Conservation (phyloP, 148 eudicot species). For the Dysphania ambrosioides region DNA sequence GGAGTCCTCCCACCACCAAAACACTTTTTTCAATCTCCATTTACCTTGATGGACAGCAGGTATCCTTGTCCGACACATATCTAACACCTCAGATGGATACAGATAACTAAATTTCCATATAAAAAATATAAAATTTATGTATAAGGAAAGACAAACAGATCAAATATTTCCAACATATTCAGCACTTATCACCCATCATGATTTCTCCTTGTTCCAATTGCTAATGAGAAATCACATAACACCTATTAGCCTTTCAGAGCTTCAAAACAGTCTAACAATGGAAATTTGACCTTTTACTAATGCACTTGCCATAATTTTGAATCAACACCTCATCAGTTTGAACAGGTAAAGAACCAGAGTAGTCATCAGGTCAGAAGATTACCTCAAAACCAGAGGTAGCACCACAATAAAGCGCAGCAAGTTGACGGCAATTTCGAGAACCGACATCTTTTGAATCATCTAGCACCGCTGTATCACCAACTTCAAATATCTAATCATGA, state of each 20-base stretch:
- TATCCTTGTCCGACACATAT: too few relatives aligned
- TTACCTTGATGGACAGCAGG: too few relatives aligned
- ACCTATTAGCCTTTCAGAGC: background rate
- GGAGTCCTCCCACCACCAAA: too few relatives aligned
- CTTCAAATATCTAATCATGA: conserved; percentile 69
- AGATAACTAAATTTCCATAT: background rate
- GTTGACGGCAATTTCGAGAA: conserved; percentile 69
- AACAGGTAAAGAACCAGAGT: background rate
- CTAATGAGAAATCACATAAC: background rate
- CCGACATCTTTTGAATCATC: conserved; percentile 82
- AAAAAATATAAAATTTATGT: too few relatives aligned
- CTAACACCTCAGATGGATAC: background rate
- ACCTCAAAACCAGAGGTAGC: conserved; percentile 96
- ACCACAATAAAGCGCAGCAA: conserved; percentile 93
- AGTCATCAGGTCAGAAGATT: background rate
- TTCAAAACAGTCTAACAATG: background rate
- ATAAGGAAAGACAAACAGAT: too few relatives aligned
- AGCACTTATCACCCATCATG: background rate
- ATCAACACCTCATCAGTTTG: background rate
- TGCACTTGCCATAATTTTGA: background rate
- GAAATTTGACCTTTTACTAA: background rate
- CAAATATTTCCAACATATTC: too few relatives aligned
- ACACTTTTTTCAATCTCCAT: too few relatives aligned
- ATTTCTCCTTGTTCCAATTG: background rate
- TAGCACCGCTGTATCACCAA: conserved; percentile 71